These are phyloP conservation scores for Vaccinium vitisidaea DNA, from an alignment of 148 eudicot genomes.

Conservation along the genomic window DNA sequence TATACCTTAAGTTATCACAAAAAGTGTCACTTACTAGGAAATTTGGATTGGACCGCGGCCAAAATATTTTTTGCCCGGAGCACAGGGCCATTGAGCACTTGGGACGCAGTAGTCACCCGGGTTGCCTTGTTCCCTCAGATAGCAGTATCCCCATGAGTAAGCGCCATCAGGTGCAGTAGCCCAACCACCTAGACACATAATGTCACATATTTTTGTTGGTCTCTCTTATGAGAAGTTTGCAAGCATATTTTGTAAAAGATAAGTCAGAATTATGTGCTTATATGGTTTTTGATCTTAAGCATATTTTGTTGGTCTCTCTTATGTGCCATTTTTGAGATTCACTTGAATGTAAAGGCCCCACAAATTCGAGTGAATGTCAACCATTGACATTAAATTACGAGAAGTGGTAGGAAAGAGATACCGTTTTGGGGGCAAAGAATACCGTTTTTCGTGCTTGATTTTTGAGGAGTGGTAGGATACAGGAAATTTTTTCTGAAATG, in stretches of 20 bases:
- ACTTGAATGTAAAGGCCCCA: too few relatives aligned
- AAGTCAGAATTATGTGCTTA: background rate
- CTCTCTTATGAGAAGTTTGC: background rate
- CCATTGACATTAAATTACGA: too few relatives aligned
- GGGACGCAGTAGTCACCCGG: conserved; percentile 23
- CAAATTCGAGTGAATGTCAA: too few relatives aligned
- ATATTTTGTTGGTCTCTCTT: too few relatives aligned
- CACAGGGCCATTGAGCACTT: conserved; percentile 36
- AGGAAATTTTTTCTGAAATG: too few relatives aligned
- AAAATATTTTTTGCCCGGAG: conserved; percentile 33
- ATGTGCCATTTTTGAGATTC: too few relatives aligned
- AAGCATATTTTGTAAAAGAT: too few relatives aligned
- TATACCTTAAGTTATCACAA: background rate
- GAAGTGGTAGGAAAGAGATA: too few relatives aligned
- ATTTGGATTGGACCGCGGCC: conserved; percentile 53
- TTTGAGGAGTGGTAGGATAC: background rate
- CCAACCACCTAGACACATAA: conserved; percentile 37
- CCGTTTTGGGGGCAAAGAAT: background rate
- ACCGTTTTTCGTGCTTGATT: background rate
- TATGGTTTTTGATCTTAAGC: too few relatives aligned
- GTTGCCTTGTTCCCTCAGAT: conserved; percentile 20
- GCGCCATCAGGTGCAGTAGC: conserved; percentile 38
- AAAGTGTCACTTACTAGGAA: conserved; percentile 29
- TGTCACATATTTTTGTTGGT: background rate
- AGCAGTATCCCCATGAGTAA: conserved; percentile 49